Evolutionary conservation across 495 filamentous ascomycete species (phyloP), one percentile per base, ranked within the genome.

Genomic region (Penicillium goetzii): DNA sequence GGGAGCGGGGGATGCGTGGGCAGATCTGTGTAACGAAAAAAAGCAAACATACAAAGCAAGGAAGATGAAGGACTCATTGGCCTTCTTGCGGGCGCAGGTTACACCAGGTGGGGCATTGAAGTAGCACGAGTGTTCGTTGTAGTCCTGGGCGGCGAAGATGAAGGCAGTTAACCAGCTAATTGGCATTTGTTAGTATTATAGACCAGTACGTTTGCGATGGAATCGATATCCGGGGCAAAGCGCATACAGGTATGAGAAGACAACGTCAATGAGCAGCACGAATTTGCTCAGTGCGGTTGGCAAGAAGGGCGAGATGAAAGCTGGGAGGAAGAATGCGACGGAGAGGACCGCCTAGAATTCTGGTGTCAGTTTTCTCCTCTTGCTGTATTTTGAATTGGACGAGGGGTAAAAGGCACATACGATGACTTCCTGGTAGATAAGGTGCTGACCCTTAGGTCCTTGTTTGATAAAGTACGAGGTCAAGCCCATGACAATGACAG

Each of bases 401-500:
- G 9, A 36, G 30, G 53, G 41, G 30, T 15, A 17, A 11, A 14
- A 1, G 23, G 10, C 1, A 80, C 84, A 43, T 80, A 88, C 84
- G 68, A 88, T 85, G 56, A 85, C 80, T 64, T 84, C 75, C 41
- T 81, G 76, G 72, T 83, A 88, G 66, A 84, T 80, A 41, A 84
- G 66, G 49, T 81, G 82, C 56, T 74, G 69, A 9, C 77, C 76
- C 21, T 65, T 67, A 5, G 78, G 76, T 21, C 78, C 75, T 40
- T 68, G 69, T 32, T 69, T 65, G 73, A 87, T 82, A 60, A 83
- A 83, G 73, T 81, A 87, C 23, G 85, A 81, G 4, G 83, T 75
- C 51, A 88, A 78, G 57, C 83, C 84, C 79, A 88, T 81, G 12
- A 87, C 85, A 61, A 88, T 87, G 47, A 86, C 83, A 25, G 85